Conservation (phyloP, 805 yeast species). For the Cyberlindnera americana region DNA sequence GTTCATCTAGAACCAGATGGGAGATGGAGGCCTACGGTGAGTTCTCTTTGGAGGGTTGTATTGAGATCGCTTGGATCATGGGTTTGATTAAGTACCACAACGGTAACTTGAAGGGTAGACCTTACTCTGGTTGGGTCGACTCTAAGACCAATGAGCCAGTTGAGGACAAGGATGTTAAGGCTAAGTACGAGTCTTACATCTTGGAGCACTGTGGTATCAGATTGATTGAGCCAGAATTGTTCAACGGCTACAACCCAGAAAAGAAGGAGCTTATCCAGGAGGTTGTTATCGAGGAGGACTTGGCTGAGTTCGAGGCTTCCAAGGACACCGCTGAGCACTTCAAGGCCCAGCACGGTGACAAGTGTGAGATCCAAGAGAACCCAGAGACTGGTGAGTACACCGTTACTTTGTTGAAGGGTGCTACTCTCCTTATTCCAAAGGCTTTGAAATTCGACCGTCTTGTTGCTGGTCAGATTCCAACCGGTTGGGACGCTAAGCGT, state of each 20-base stretch:
- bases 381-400: slow-evolving; percentile 90
- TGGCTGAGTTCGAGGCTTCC: slow-evolving; percentile 93
- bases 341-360: slow-evolving; percentile 89
- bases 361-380: slow-evolving; percentile 86
- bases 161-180: slow-evolving; percentile 90
- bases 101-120: slow-evolving; percentile 84
- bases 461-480: slow-evolving; percentile 84
- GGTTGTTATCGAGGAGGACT: slow-evolving; percentile 92
- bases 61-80: slow-evolving; percentile 99
- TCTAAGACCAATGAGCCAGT: slow-evolving; percentile 89
- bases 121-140: slow-evolving; percentile 97
- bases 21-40: slow-evolving; percentile 97
- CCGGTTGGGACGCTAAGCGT: slow-evolving; percentile 95
- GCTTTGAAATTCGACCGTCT: slow-evolving; percentile 62
- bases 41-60: slow-evolving; percentile 94
- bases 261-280: slow-evolving; percentile 93
- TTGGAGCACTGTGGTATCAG: slow-evolving; percentile 96
- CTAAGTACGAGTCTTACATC: slow-evolving; percentile 85
- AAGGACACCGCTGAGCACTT: slow-evolving; percentile 94
- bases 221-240: slow-evolving; percentile 92
- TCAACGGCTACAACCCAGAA: slow-evolving; percentile 91
- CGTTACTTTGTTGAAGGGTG: slow-evolving; percentile 89
- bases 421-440: slow-evolving; percentile 86
- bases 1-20: slow-evolving; percentile 98
- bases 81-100: slow-evolving; percentile 94